Percentiles rank a stretch among this genome's conserved stretches.
phyloP scores from a whole-genome alignment of 306 rosid species.

The Citrullus amarus region DNA sequence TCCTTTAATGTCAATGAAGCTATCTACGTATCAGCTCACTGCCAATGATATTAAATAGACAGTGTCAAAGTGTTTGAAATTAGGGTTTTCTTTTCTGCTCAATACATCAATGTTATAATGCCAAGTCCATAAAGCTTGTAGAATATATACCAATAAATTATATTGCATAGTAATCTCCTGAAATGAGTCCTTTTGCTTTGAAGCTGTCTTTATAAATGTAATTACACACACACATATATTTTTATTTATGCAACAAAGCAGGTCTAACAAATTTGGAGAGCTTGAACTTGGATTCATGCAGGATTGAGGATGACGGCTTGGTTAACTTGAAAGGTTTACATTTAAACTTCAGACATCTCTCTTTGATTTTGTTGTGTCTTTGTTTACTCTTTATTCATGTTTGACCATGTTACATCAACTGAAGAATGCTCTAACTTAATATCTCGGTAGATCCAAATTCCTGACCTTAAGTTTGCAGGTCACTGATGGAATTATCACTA shows the following conservation, averaged over 20 bases:
- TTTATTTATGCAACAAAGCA: conserved; percentile 14
- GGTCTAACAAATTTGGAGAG: conserved; percentile 75
- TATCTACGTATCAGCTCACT: neutral
- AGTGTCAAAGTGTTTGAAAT: neutral
- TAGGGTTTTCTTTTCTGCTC: neutral
- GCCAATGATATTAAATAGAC: neutral
- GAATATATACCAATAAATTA: neutral
- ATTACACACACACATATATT: neutral
- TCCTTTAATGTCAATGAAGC: neutral
- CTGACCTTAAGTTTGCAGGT: neutral
- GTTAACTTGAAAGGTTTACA: conserved; percentile 59
- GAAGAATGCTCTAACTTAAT: neutral
- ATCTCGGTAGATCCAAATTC: neutral
- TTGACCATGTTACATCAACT: neutral
- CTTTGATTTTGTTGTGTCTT: neutral
- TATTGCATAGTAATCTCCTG: neutral
- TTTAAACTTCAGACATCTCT: conserved; percentile 9
- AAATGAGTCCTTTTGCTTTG: neutral
- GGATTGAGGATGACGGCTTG: conserved; percentile 72
- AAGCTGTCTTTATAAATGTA: neutral
- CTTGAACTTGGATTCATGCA: conserved; percentile 85
- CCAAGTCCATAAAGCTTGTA: neutral
- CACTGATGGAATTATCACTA: neutral
- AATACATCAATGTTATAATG: neutral
- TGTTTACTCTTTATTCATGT: neutral